phyloP scores from a whole-genome alignment of 2,329 filamentous ascomycete species.

The Lachnellula suecica region DNA sequence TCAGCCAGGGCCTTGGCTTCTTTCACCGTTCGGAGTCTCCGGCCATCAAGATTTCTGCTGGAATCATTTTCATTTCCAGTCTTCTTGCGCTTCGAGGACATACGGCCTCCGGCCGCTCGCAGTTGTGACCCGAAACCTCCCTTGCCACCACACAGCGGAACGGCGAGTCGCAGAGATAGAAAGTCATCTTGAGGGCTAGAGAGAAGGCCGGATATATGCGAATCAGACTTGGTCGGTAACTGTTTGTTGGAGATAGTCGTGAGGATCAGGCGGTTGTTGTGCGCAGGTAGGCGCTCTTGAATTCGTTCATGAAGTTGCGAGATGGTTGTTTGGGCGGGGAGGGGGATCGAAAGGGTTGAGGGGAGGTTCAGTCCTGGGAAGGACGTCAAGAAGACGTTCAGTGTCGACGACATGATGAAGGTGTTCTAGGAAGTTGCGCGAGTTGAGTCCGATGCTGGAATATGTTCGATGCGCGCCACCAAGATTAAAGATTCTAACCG shows the following conservation, averaged over 20 bases:
- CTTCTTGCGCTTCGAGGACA: conserved; percentile 89
- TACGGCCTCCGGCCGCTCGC: conserved; percentile 92
- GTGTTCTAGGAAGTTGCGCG: not conserved
- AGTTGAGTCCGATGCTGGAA: not conserved
- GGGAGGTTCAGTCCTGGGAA: conserved; percentile 83
- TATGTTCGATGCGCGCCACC: not conserved
- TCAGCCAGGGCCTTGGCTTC: conserved; percentile 95
- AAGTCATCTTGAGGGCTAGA: conserved; percentile 60
- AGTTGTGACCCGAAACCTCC: conserved; percentile 97
- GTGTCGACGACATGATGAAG: conserved; percentile 49
- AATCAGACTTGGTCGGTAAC: conserved; percentile 53
- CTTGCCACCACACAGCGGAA: conserved; percentile 86
- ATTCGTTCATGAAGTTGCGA: conserved; percentile 65
- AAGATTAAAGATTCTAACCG: not conserved
- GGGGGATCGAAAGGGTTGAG: conserved; percentile 75
- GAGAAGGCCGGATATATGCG: conserved; percentile 62
- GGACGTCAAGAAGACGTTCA: conserved; percentile 84
- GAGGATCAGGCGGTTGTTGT: conserved; percentile 65
- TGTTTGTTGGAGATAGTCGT: conserved; percentile 80
- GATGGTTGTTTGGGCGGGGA: conserved; percentile 64
- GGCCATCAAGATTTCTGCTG: conserved; percentile 89
- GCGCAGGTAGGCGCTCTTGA: conserved; percentile 58
- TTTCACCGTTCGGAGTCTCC: conserved; percentile 84
- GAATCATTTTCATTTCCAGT: conserved; percentile 84
- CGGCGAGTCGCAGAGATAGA: conserved; percentile 77